Percentiles rank a stretch among this genome's conserved stretches.
Conservation (phyloP, 495 filamentous ascomycete genomes). For the Aspergillus cavernicola region DNA sequence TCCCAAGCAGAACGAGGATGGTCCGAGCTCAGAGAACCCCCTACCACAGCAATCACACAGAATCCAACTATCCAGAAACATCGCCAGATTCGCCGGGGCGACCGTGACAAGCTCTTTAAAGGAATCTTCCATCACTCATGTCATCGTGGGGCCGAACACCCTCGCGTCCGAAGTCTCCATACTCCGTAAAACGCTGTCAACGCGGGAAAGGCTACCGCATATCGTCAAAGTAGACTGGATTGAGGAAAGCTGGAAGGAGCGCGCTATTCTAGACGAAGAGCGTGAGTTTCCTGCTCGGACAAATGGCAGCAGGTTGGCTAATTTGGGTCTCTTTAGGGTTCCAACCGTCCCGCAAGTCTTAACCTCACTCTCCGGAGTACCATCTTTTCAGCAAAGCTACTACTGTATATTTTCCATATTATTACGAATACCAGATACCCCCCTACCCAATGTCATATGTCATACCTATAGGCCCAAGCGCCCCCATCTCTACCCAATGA, state of each 20-base stretch:
- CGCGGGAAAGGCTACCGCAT: slow-evolving; percentile 55
- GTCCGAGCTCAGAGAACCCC: background rate
- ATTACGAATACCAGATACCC: too few species aligned
- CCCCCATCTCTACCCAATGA: background rate
- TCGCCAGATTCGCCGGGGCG: slow-evolving; percentile 64
- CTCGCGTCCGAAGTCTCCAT: slow-evolving; percentile 19
- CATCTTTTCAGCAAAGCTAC: background rate
- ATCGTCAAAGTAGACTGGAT: slow-evolving; percentile 73
- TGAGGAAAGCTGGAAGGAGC: slow-evolving; percentile 71
- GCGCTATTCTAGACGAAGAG: slow-evolving; percentile 82
- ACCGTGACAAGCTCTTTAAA: slow-evolving; percentile 19
- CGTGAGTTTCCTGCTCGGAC: slow-evolving; percentile 16
- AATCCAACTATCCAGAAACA: slow-evolving; percentile 35
- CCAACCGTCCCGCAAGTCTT: background rate
- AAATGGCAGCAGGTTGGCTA: background rate
- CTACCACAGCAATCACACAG: background rate
- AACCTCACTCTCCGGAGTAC: background rate
- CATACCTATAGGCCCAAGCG: too few species aligned
- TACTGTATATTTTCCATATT: too few species aligned
- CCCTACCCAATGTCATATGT: too few species aligned
- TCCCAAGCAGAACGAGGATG: slow-evolving; percentile 17
- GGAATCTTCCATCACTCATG: slow-evolving; percentile 28
- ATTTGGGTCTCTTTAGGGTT: slow-evolving; percentile 7
- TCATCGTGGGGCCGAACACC: slow-evolving; percentile 27
- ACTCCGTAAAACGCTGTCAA: slow-evolving; percentile 28